Base-by-base conservation (phyloP, 1,139 yeast species). In the Torulaspora pretoriensis region DNA sequence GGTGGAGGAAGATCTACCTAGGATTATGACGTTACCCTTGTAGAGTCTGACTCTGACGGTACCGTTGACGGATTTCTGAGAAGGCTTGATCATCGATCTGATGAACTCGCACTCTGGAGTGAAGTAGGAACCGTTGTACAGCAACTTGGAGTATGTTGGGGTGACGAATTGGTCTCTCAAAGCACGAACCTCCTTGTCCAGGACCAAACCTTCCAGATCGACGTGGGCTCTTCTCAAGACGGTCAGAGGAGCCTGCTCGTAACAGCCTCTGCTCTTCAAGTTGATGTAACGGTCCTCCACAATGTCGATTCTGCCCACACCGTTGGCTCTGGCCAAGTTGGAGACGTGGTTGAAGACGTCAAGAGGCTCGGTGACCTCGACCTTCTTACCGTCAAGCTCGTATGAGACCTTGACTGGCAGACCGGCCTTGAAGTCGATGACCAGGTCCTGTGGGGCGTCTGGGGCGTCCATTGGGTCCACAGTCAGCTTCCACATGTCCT, bases 401-500 rank as follows among this genome's bases (percentile, higher is more conserved):
- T 85, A 79, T 40, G 81, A 71, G 63, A 92, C 76, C 73, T 88
- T 89, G 52, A 75, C 77, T 47, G 98, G 98, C 55, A 85, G 70
- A 70, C 98, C 98, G 72, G 86, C 76, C 61, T 79, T 81, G 66
- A 88, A 92, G 51, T 77, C 82, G 52, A 92, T 81, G 25, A 86
- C 72, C 69, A 92, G 81, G 65, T 83, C 83, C 75, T 92, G 97
- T 61, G 97, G 97, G 45, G 74, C 73, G 51, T 87, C 81, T 62
- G 98, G 98, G 46, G 98, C 97, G 64, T 92, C 96, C 44, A 75
- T 68, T 61, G 98, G 97, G 70, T 90, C 98, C 50, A 86, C 89
- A 43, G 96, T 92, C 68, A 92, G 80, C 74, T 92, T 92, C 98
- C 98, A 92, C 98, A 92, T 92, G 70, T 92, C 98, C 75, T 88